Evolutionary conservation across 192 early-diverging fungal genomes (phyloP).

Genomic region (Coemansia sp.): DNA sequence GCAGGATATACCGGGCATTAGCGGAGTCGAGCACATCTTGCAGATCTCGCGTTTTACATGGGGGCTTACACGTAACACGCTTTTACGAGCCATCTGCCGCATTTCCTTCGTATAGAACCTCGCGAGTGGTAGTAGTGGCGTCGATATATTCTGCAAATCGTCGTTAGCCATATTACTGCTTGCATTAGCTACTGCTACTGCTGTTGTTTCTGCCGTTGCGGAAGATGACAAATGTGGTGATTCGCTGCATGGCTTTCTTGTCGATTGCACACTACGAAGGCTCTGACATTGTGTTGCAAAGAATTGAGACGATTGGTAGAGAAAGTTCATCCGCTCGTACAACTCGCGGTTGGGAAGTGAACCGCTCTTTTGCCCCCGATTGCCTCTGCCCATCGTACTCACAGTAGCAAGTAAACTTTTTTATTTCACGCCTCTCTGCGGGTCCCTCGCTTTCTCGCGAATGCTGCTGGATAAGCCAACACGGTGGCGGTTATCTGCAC

Average conservation of each 20-base stretch:
- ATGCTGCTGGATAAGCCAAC: too few species aligned
- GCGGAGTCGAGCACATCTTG: conserved; percentile 26
- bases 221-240: too few species aligned
- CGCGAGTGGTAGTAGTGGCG: conserved; percentile 22
- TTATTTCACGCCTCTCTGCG: too few species aligned
- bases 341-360: conserved; percentile 42
- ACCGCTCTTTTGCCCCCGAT: conserved; percentile 11
- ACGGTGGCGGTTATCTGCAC: too few species aligned
- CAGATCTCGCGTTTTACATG: conserved; percentile 44
- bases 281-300: conserved; percentile 5
- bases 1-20: conserved; percentile 39
- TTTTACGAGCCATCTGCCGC: conserved; percentile 41
- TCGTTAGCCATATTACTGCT: neutral
- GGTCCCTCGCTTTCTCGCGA: too few species aligned
- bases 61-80: conserved; percentile 47
- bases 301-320: conserved; percentile 44
- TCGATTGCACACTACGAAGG: too few species aligned
- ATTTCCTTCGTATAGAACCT: conserved; percentile 48
- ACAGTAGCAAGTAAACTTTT: neutral
- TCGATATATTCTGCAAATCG: neutral
- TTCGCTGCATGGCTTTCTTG: too few species aligned
- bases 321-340: conserved; percentile 50
- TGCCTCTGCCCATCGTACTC: conserved; percentile 3
- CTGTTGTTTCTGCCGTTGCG: neutral
- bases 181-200: conserved; percentile 3